Evolutionary conservation across 2,329 filamentous ascomycete genomes (phyloP).

Genomic region (Aspergillus sojae): DNA sequence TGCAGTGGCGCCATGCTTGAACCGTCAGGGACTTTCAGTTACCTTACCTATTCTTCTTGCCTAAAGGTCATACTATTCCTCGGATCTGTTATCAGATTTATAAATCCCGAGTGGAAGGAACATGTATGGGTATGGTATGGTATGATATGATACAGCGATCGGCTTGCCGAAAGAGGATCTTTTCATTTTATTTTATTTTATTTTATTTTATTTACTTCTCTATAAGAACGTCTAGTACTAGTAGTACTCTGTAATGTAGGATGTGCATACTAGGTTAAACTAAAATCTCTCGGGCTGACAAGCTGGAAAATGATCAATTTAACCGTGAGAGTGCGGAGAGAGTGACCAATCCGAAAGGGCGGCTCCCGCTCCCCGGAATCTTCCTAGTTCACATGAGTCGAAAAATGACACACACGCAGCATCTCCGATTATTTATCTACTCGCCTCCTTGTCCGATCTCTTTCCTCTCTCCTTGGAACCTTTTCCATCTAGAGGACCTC

Average conservation of each 20-base stretch:
- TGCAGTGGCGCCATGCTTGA: slow-evolving; percentile 2
- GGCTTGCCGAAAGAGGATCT: not conserved
- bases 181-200: too few species aligned
- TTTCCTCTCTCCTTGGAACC: slow-evolving; percentile 11
- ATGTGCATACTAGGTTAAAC: not conserved
- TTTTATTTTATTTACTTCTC: too few species aligned
- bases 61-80: not conserved
- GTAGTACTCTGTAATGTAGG: too few species aligned
- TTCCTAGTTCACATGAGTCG: slow-evolving; percentile 28
- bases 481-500: not conserved
- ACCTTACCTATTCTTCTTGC: not conserved
- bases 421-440: slow-evolving; percentile 19
- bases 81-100: slow-evolving; percentile 2
- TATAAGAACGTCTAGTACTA: too few species aligned
- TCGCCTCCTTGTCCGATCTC: slow-evolving; percentile 8
- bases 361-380: slow-evolving; percentile 20
- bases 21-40: not conserved
- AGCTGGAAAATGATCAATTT: slow-evolving; percentile 1
- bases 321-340: slow-evolving; percentile 14
- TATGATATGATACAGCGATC: not conserved
- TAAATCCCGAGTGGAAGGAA: not conserved
- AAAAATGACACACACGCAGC: slow-evolving; percentile 21
- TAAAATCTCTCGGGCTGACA: not conserved
- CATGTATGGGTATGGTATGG: not conserved
- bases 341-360: slow-evolving; percentile 13